These are phyloP conservation scores for Intubia oerlemansii DNA, from an alignment of 2,329 filamentous ascomycete species.

Conservation along the genomic window DNA sequence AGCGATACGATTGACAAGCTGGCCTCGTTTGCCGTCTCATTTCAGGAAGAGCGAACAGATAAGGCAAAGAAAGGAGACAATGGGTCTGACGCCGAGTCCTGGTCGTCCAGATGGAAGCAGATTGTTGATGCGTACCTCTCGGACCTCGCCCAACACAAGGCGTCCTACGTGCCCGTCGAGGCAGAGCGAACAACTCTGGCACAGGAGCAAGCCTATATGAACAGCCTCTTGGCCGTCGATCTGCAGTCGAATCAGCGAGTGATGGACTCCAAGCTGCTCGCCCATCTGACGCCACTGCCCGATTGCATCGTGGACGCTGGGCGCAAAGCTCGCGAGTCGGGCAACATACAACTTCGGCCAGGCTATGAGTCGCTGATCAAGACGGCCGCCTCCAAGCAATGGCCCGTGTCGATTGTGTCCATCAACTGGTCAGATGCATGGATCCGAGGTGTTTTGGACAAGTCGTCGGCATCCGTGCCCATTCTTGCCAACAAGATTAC, in stretches of 20 bases:
- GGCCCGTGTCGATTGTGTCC: constrained; percentile 23
- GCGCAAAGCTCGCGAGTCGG: neutral
- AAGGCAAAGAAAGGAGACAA: too few species aligned
- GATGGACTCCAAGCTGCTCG: constrained; percentile 21
- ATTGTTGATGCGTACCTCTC: constrained; percentile 24
- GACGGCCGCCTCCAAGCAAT: constrained; percentile 12
- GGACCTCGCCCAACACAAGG: constrained; percentile 16
- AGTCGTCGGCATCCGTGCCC: constrained; percentile 7
- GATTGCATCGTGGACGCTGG: too few species aligned
- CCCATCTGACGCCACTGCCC: too few species aligned
- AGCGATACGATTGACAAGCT: constrained; percentile 29
- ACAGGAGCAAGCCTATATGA: constrained; percentile 22
- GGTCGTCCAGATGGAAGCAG: constrained; percentile 20
- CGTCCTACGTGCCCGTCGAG: constrained; percentile 14
- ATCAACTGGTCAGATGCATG: constrained; percentile 17
- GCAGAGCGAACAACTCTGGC: constrained; percentile 14
- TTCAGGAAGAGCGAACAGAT: constrained; percentile 10
- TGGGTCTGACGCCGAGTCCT: constrained; percentile 10
- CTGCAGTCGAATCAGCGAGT: constrained; percentile 23
- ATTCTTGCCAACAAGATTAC: constrained; percentile 24
- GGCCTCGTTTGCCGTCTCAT: constrained; percentile 20
- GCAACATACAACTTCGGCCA: constrained; percentile 1
- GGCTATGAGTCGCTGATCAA: constrained; percentile 10
- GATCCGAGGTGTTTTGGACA: constrained; percentile 12
- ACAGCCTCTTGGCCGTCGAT: constrained; percentile 22